Conservation (phyloP, 345 rosid genomes). For the Corchorus olitorius region DNA sequence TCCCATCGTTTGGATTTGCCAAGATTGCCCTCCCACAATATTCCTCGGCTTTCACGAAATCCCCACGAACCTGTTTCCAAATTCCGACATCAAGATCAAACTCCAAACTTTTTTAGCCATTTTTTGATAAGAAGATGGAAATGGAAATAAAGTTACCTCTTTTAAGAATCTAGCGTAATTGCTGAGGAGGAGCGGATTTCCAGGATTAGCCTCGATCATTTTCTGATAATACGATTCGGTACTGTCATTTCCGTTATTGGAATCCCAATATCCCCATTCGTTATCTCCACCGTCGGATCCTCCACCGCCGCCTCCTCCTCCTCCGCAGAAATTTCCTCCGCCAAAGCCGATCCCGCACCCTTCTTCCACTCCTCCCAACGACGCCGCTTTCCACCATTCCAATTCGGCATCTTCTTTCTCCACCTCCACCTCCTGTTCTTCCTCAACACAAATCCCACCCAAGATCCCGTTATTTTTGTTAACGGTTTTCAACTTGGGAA, state of each 20-base stretch:
- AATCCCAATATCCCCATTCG: constrained; percentile 30
- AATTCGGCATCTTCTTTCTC: constrained; percentile 31
- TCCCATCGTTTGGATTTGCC: constrained; percentile 64
- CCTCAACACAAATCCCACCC: constrained; percentile 45
- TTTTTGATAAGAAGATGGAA: background rate
- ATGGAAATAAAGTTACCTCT: constrained; percentile 49
- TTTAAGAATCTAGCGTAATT: constrained; percentile 89
- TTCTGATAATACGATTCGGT: constrained; percentile 68
- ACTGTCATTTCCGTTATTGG: constrained; percentile 35
- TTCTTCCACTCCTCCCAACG: constrained; percentile 21
- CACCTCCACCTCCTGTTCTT: constrained; percentile 38
- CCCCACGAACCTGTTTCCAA: constrained; percentile 60
- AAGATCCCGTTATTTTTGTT: constrained; percentile 7
- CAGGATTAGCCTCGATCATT: constrained; percentile 90
- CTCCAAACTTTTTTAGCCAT: background rate
- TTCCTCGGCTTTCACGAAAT: constrained; percentile 72
- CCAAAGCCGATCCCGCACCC: constrained; percentile 38
- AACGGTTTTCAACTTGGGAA: constrained; percentile 15
- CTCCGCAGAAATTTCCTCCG: constrained; percentile 52
- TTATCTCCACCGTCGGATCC: constrained; percentile 45
- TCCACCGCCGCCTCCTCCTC: constrained; percentile 29
- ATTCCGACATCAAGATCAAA: background rate
- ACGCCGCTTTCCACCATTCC: constrained; percentile 29
- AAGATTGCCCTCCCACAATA: constrained; percentile 82
- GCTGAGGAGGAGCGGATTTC: constrained; percentile 70